phyloP scores from a whole-genome alignment of 1,284 basidiomycete genomes.

The Austroboletus niveus region DNA sequence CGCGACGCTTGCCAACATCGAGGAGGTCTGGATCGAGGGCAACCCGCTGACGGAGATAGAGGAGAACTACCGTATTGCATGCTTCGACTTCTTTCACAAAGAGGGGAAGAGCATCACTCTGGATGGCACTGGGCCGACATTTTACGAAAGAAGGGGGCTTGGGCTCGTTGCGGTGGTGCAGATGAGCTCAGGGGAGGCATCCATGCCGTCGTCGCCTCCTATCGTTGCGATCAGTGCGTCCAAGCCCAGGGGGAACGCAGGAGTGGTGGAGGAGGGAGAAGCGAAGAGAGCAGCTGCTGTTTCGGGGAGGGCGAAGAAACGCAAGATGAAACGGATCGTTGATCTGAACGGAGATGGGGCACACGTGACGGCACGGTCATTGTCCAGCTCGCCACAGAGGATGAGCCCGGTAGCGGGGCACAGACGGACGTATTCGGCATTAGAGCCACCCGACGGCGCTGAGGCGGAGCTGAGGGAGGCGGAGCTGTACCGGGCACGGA shows the following conservation, averaged over 20 bases:
- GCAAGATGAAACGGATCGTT: constrained; percentile 68
- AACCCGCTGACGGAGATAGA: constrained; percentile 77
- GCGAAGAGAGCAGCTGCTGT: constrained; percentile 42
- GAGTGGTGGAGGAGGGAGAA: constrained; percentile 31
- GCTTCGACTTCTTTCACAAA: constrained; percentile 81
- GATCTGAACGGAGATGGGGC: constrained; percentile 50
- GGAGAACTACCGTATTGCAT: constrained; percentile 70
- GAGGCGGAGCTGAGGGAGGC: constrained; percentile 38
- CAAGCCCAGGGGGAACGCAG: constrained; percentile 20
- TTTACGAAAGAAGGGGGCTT: constrained; percentile 73
- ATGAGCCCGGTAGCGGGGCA: constrained; percentile 20
- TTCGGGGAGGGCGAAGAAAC: constrained; percentile 47
- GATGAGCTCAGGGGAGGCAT: constrained; percentile 49
- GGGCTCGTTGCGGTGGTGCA: constrained; percentile 47
- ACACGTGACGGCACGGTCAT: constrained; percentile 28
- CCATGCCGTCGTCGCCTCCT: constrained; percentile 56
- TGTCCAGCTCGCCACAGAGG: constrained; percentile 52
- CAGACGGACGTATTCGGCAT: constrained; percentile 40
- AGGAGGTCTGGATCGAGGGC: constrained; percentile 75
- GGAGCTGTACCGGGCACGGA: constrained; percentile 70
- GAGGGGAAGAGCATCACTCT: constrained; percentile 73
- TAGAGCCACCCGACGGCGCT: constrained; percentile 46
- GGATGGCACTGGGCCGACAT: constrained; percentile 74
- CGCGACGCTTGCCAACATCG: constrained; percentile 73
- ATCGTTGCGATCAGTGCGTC: constrained; percentile 51